phyloP scores from a whole-genome alignment of 169 alveolate species.

The Plasmodium vivax region DNA sequence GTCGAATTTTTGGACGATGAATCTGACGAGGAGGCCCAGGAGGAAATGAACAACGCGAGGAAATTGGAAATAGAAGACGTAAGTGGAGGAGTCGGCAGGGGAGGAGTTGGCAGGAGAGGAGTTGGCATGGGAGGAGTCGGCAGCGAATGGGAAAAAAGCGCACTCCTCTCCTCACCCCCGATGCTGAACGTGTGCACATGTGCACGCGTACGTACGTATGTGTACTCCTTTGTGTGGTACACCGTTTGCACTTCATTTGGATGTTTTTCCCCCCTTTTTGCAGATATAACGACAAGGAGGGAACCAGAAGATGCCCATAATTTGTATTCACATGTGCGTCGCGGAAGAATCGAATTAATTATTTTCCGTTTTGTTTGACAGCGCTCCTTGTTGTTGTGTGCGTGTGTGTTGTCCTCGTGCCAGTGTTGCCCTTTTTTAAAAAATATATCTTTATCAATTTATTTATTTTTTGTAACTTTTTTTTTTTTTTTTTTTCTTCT shows the following conservation, averaged over 20 bases:
- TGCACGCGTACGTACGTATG: not conserved
- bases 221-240: not conserved
- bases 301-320: not conserved
- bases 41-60: conserved; percentile 31
- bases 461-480: conserved; percentile 21
- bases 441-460: conserved; percentile 18
- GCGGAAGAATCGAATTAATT: not conserved
- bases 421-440: conserved; percentile 1
- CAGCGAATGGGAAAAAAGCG: not conserved
- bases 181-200: not conserved
- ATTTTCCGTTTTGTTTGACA: not conserved
- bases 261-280: not conserved
- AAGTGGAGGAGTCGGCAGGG: not conserved
- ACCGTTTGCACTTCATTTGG: not conserved
- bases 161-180: not conserved
- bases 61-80: conserved; percentile 66
- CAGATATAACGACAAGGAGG: not conserved
- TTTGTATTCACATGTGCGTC: not conserved
- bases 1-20: conserved; percentile 90
- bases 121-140: not conserved
- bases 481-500: not conserved
- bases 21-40: conserved; percentile 79
- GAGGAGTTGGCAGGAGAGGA: not conserved
- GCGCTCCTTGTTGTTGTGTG: not conserved
- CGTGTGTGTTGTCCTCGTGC: not conserved